Base-by-base conservation (phyloP, 352 stramenopile genomes). In the Aphanomyces invadans region DNA sequence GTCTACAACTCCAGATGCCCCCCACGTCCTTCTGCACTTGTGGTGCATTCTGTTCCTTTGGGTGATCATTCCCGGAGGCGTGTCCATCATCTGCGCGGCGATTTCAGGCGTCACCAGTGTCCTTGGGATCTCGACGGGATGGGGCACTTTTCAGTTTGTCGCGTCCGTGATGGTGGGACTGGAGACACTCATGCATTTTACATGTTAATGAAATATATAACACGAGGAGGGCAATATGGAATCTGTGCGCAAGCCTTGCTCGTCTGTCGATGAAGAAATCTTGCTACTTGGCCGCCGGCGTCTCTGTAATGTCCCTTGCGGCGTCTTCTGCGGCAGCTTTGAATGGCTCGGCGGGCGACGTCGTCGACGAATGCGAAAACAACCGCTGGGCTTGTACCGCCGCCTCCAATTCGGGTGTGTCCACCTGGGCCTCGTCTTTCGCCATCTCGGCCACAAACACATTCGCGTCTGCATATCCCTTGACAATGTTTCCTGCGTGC, bases 401-500 rank as follows among this genome's bases (percentile, higher is more conserved):
- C 19, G 84, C 70, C 31, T 82, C 76, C 63, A 89, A 79, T 36
- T 89, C 80, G 1, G 72, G 68, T 25, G 72, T 56, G n/a, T 68
- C 57, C 71, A 89, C 81, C 57, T 76, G 75, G 62, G 87, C 80
- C n/a, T 79, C 77, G 10, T 68, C 69, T 45, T 88, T 71, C 26
- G 73, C 73, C 11, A 81, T 80, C 68, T 92, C 89, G 52, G 77
- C 79, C 65, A 92, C 87, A 23, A 80, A 76, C 33, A 88, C 79
- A 32, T 80, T 77, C 42, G 80, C 72, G 60, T 89, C 79, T 26
- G 80, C 83, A 80, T 80, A 92, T 33, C 83, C 83, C 25, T 75
- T 79, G 23, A 88, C 71, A 9, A 89, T 74, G 73, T 92, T 92
- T 71, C 83, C 83, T 52, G 89, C 80, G 26, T 82, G 70, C 49